These are phyloP conservation scores for Nowakowskiella sp. DNA, from an alignment of 192 early-diverging fungal species.

Conservation along the genomic window DNA sequence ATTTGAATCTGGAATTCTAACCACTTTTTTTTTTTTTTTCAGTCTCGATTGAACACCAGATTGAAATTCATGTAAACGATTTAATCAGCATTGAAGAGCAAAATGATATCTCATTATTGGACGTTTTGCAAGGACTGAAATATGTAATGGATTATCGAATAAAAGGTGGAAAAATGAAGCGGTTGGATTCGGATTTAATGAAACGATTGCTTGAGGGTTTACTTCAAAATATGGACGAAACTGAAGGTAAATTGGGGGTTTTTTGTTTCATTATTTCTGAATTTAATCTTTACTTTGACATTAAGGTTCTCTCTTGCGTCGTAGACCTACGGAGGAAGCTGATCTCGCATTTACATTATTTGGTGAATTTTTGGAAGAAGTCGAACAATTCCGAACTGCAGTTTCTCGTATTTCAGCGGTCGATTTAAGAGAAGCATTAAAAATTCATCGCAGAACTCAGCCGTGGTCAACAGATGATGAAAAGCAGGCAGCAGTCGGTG, in stretches of 20 bases:
- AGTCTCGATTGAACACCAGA: conserved; percentile 45
- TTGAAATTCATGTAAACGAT: conserved; percentile 69
- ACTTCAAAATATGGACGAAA: conserved; percentile 66
- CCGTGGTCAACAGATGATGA: conserved; percentile 58
- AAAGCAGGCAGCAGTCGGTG: conserved; percentile 64
- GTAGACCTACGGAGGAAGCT: conserved; percentile 62
- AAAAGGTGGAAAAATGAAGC: conserved; percentile 71
- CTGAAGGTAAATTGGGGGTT: conserved; percentile 22
- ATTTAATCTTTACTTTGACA: conserved; percentile 1
- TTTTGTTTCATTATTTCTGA: conserved; percentile 3
- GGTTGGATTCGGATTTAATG: conserved; percentile 78
- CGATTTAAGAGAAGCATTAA: conserved; percentile 70
- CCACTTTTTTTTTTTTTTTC: neutral
- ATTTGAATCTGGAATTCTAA: too few species aligned
- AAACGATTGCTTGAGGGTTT: conserved; percentile 76
- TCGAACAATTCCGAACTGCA: conserved; percentile 79
- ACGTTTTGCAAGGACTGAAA: conserved; percentile 80
- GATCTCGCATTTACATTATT: conserved; percentile 84
- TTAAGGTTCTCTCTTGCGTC: too few species aligned
- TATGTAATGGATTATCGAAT: conserved; percentile 94
- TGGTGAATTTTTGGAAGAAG: conserved; percentile 92
- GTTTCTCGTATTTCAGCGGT: conserved; percentile 69
- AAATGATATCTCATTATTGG: conserved; percentile 60
- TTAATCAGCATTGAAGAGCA: conserved; percentile 58
- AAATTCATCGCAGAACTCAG: conserved; percentile 68